Percentiles rank a stretch among this genome's conserved stretches.
Conservation (phyloP, 2,329 filamentous ascomycete genomes). For the Pestalotiopsis sp. region DNA sequence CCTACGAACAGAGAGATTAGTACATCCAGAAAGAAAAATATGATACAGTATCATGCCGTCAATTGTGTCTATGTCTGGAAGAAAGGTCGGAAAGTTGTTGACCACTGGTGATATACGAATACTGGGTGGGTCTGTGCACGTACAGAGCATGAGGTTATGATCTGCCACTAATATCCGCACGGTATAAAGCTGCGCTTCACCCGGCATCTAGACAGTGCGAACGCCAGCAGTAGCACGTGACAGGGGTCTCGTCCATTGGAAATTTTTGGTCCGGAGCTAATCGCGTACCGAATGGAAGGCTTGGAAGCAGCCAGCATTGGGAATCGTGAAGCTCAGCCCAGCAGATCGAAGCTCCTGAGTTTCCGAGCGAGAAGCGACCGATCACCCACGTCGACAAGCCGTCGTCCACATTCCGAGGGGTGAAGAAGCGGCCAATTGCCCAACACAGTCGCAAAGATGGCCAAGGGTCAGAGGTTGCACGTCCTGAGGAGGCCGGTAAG, state of each 20-base stretch:
- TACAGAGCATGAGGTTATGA: not conserved
- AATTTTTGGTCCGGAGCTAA: conserved; percentile 11
- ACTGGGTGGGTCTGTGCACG: not conserved
- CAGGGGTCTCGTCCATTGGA: conserved; percentile 9
- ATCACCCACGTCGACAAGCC: not conserved
- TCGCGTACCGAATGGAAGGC: not conserved
- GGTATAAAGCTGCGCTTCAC: not conserved
- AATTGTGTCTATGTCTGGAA: not conserved
- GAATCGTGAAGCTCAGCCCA: not conserved
- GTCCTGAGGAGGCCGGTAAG: conserved; percentile 68
- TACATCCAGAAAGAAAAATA: too few species aligned
- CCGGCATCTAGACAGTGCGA: not conserved
- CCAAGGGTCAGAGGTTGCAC: conserved; percentile 60
- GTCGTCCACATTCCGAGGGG: not conserved
- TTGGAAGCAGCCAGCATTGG: not conserved
- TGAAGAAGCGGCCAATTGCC: not conserved
- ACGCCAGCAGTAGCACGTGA: conserved; percentile 1
- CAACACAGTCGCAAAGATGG: conserved; percentile 34
- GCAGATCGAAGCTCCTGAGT: not conserved
- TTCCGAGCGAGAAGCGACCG: not conserved
- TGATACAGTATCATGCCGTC: too few species aligned
- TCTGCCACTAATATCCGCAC: not conserved
- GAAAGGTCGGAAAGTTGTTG: not conserved
- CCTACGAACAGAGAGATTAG: not conserved
- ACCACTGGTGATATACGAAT: not conserved